These are phyloP conservation scores for Polytolypa hystricis DNA, from an alignment of 2,329 filamentous ascomycete species.

Conservation along the genomic window DNA sequence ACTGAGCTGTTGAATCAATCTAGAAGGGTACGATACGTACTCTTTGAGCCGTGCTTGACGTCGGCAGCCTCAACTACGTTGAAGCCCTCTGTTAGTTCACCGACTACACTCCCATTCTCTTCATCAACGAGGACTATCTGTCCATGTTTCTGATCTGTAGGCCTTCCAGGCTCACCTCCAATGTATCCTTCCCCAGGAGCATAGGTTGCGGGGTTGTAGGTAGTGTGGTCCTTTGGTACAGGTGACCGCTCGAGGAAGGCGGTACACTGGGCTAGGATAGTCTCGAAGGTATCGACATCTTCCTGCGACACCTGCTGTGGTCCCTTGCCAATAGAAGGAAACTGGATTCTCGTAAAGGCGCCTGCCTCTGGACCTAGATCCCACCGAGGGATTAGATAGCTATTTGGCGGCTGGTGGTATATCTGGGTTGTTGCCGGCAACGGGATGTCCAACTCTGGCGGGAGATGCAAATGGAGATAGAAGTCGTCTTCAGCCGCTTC, in stretches of 20 bases:
- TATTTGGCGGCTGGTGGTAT: conserved; percentile 85
- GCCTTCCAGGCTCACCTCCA: conserved; percentile 27
- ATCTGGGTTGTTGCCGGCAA: conserved; percentile 93
- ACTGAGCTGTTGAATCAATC: neutral
- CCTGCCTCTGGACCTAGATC: conserved; percentile 79
- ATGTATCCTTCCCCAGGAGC: conserved; percentile 70
- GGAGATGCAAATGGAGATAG: conserved; percentile 89
- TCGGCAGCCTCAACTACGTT: conserved; percentile 65
- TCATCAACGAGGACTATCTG: conserved; percentile 91
- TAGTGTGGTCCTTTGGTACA: conserved; percentile 39
- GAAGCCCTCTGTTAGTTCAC: conserved; percentile 75
- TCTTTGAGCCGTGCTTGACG: conserved; percentile 80
- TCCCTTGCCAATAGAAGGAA: conserved; percentile 61
- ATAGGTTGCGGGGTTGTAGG: conserved; percentile 74
- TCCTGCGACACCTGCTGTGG: conserved; percentile 61
- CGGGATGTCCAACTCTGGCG: conserved; percentile 86
- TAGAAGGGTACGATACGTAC: conserved; percentile 40
- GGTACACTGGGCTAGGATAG: conserved; percentile 94
- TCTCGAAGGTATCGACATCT: conserved; percentile 92
- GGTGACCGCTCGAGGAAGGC: conserved; percentile 80
- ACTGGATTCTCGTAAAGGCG: conserved; percentile 87
- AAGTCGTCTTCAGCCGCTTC: conserved; percentile 70
- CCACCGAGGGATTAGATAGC: conserved; percentile 92
- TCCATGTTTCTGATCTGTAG: conserved; percentile 37
- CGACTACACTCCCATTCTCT: conserved; percentile 89